Evolutionary conservation across 2,329 filamentous ascomycete genomes (phyloP), one percentile per base, ranked within the genome.

Genomic region (Remersonia thermophila): DNA sequence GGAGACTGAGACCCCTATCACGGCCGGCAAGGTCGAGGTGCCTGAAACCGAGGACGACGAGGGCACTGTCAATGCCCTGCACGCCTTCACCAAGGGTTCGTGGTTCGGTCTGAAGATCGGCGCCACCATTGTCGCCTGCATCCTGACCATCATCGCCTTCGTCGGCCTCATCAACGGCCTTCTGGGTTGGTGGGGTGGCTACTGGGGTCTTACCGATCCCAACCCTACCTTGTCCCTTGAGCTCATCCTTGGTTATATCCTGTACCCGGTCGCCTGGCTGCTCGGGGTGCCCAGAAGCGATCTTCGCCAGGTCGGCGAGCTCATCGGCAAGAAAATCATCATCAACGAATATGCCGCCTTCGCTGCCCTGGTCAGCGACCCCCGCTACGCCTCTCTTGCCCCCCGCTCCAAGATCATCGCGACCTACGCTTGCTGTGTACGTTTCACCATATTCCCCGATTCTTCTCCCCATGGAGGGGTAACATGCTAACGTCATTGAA

Each of bases 101-200:
- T 89, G 83, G 82, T 66, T 91, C 8, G 85, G 84, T 54, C 68
- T 93, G 50, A 89, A 86, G 66, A 86, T 93, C 46, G 84, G 77
- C 3, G 83, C 80, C 42, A 89, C 86, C 72, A 89, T 93, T 39
- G 52, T 82, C 31, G 71, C 78, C 25, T 84, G 78, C 0, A 67
- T 93, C n/a, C 71, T 93, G 18, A 87, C 82, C 60, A 86, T 93
- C 50, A 78, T 93, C 44, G 81, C 82, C 13, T 66, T 86, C 23
- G 69, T 93, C 35, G 79, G 67, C 18, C 67, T 93, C 28, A 58
- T 80, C 50, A 81, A 93, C 51, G 83, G 77, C 34, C 65, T 93
- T 7, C 65, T 93, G 15, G 81, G 75, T 37, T 93, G 85, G 85
- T 86, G 80, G 77, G 84, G 84, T 20, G 68, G 66, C 30, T 93